A percentile compares a stretch with the other conserved stretches of the same genome.
phyloP scores from a whole-genome alignment of 2,329 filamentous ascomycete genomes.

The Cladophialophora psammophila region DNA sequence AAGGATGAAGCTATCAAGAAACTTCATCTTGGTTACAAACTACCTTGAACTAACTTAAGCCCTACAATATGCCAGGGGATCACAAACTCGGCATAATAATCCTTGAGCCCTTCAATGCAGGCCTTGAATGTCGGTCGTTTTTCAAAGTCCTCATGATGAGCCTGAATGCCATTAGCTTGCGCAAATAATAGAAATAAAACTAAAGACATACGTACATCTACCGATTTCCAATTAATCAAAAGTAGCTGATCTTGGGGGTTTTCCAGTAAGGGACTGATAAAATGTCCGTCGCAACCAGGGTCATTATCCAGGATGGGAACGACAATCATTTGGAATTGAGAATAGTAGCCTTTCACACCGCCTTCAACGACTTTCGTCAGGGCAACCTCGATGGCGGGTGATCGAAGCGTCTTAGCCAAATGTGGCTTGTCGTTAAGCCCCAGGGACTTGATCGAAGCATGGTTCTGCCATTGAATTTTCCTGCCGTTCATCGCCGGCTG shows the following conservation, averaged over 20 bases:
- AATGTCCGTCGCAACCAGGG: constrained; percentile 26
- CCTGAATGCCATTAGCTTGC: constrained; percentile 8
- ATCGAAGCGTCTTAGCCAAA: constrained; percentile 15
- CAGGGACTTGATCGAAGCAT: constrained; percentile 14
- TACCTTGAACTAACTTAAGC: constrained; percentile 16
- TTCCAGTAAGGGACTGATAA: constrained; percentile 28
- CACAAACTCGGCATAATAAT: constrained; percentile 31
- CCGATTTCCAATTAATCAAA: constrained; percentile 31
- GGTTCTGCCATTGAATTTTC: constrained; percentile 28
- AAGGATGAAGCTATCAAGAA: background rate
- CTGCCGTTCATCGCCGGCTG: constrained; percentile 30
- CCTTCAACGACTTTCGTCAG: constrained; percentile 32
- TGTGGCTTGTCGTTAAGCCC: constrained; percentile 22
- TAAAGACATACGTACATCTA: constrained; percentile 22
- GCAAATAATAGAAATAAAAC: background rate
- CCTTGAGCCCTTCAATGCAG: constrained; percentile 31
- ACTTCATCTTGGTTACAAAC: background rate
- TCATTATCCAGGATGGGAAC: constrained; percentile 24
- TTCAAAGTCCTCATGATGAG: constrained; percentile 32
- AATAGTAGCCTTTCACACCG: constrained; percentile 27
- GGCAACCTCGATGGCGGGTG: constrained; percentile 28
- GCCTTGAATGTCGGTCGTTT: constrained; percentile 25
- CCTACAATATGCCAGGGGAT: constrained; percentile 31
- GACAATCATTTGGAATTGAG: constrained; percentile 24
- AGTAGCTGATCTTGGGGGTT: constrained; percentile 29